A percentile compares a stretch with the other conserved stretches of the same genome.
Evolutionary conservation across 306 rosid genomes (phyloP).

Genomic region (Begonia peltatifolia): DNA sequence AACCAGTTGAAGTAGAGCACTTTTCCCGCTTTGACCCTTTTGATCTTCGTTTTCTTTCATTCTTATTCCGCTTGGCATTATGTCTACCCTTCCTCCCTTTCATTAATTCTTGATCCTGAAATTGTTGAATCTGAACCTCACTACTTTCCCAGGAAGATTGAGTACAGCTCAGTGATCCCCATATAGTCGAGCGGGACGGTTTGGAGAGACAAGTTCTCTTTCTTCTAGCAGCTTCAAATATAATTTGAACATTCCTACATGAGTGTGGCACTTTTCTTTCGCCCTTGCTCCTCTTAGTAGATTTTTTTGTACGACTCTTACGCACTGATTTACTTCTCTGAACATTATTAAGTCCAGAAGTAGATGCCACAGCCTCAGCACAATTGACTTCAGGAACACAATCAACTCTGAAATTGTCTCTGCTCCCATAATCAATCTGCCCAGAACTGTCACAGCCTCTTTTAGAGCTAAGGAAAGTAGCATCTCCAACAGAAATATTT

Average conservation of each 20-base stretch:
- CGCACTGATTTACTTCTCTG: slow-evolving; percentile 35
- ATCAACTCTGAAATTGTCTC: slow-evolving; percentile 27
- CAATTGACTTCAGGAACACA: slow-evolving; percentile 23
- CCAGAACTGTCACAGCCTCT: slow-evolving; percentile 16
- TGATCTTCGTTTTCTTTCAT: slow-evolving; percentile 28
- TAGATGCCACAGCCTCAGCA: slow-evolving; percentile 19
- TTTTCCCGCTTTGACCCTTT: slow-evolving; percentile 29
- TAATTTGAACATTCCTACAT: slow-evolving; percentile 17
- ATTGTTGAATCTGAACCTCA: slow-evolving; percentile 27
- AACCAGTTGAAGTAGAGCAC: slow-evolving; percentile 23
- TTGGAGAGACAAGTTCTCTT: slow-evolving; percentile 73
- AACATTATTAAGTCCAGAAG: slow-evolving; percentile 40
- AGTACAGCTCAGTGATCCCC: slow-evolving; percentile 63
- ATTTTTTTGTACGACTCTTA: slow-evolving; percentile 40
- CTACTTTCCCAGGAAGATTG: slow-evolving; percentile 40
- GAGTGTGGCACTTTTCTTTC: slow-evolving; percentile 23
- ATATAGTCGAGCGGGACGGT: slow-evolving; percentile 60
- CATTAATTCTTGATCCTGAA: slow-evolving; percentile 29
- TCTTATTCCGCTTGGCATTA: slow-evolving; percentile 30
- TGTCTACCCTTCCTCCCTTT: slow-evolving; percentile 32
- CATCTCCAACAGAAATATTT: slow-evolving; percentile 21
- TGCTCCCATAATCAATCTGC: slow-evolving; percentile 28
- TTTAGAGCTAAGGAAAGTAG: slow-evolving; percentile 24
- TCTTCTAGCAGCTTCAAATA: slow-evolving; percentile 41
- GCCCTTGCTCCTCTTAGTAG: slow-evolving; percentile 45